Conservation (phyloP, 2,329 filamentous ascomycete species). For the Penicillium rolfsii region DNA sequence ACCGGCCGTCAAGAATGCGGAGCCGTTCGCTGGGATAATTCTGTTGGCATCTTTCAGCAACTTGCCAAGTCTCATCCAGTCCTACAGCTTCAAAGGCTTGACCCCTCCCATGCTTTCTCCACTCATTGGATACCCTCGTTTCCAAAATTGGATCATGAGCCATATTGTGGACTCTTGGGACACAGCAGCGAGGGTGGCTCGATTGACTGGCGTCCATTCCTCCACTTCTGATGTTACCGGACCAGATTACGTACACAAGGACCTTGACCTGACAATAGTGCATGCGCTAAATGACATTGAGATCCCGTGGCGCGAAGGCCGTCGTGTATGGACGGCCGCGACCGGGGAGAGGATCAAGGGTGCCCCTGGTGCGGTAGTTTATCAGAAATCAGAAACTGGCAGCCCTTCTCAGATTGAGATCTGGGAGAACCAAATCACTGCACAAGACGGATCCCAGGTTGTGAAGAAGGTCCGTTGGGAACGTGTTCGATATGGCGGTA, state of each 20-base stretch:
- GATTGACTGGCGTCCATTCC: constrained; percentile 40
- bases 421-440: constrained; percentile 40
- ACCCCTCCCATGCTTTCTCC: constrained; percentile 77
- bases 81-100: constrained; percentile 77
- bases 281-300: constrained; percentile 82
- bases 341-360: constrained; percentile 34
- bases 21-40: constrained; percentile 77
- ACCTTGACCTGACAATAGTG: constrained; percentile 69
- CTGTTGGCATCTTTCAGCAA: constrained; percentile 80
- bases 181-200: constrained; percentile 65
- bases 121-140: constrained; percentile 66
- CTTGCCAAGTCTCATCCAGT: constrained; percentile 71
- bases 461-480: constrained; percentile 51
- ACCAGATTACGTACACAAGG: constrained; percentile 55
- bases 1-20: constrained; percentile 47
- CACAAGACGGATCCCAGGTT: constrained; percentile 19
- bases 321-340: constrained; percentile 44
- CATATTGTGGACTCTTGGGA: constrained; percentile 81
- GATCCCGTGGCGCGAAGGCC: constrained; percentile 68
- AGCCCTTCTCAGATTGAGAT: constrained; percentile 41
- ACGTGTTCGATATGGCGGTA: constrained; percentile 49
- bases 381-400: constrained; percentile 34
- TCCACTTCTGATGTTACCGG: constrained; percentile 51
- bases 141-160: constrained; percentile 63
- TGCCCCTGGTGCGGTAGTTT: constrained; percentile 34